Base-by-base conservation (phyloP, 805 yeast genomes). In the Maudiozyma serrabonitensis region DNA sequence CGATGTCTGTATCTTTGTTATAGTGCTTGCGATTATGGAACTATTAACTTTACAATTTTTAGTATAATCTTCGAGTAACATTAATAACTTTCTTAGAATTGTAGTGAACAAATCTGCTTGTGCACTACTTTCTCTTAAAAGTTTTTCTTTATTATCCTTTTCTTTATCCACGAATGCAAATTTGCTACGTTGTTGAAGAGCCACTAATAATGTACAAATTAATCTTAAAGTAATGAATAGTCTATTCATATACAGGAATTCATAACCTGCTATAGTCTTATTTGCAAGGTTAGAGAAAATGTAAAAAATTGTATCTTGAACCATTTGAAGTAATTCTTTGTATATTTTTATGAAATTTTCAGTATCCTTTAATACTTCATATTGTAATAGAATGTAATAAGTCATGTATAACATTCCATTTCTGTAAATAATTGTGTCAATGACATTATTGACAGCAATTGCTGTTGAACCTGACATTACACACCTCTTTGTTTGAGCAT, bases 231-330 rank as follows among this genome's bases (percentile, higher is more conserved):
- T 49, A 12, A 45, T 38, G 37, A 61, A 62, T n/a, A 63, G 57
- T 46, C 55, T 59, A 42, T 59, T 62, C n/a, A 59, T 55, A 39
- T 58, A 62, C 26, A 60, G 47, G 40, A 62, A 63, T 51, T 63
- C 67, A 53, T 58, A 55, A 43, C 66, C 67, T 11, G 63, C 63
- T 50, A 62, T 59, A 46, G 55, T 61, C 41, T 57, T 52, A 44
- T 59, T 61, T 16, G 67, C 67, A 40, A 63, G 52, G 42, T 62
- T 62, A 6, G 67, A 63, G 46, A 63, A 63, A 9, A 61, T 55
- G 49, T 52, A 63, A 46, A 63, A 61, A n/a, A 63, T 49, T 16
- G 64, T 56, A 44, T 60, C 66, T 46, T 62, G 65, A 3, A 56
- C 43, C 19, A 60, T 40, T 42, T 60, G 58, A 37, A 63, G 48